Evolutionary conservation across 805 yeast genomes (phyloP), one percentile per base, ranked within the genome.

Genomic region (Wickerhamiella galacta): DNA sequence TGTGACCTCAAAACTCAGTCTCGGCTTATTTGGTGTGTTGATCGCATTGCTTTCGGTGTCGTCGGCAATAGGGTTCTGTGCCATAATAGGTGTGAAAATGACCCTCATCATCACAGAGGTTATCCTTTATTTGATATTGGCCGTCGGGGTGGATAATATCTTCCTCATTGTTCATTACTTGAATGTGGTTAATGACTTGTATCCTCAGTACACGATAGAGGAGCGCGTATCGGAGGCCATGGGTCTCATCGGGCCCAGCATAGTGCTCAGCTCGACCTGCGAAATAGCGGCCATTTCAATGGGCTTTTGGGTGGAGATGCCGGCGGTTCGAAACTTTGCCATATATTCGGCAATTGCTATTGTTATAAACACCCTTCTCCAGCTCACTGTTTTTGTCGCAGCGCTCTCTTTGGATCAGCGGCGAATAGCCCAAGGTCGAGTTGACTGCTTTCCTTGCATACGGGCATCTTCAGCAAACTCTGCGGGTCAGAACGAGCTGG

Each of bases 21-120:
- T 87, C 16, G 96, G 95, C 0, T 56, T 81, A 24, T 64, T 75
- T n/a, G 98, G 96, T 1, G 79, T 87, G 16, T 37, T 71, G 4
- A 77, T 85, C 24, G 94, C 90, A 10, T 54, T 81, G 16, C 52
- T 81, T 7, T 83, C 95, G 0, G 93, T 87, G 1, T 53, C 70
- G 1, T 66, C 93, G 1, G 72, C 95, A 0, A 80, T 83, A 0
- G 96, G 96, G 0, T 44, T 82, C 4, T 78, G 81, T 54, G 68
- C 90, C 9, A 46, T 68, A 4, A 37, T 78, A n/a, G 92, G 90
- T 0, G 56, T 85, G 31, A 81, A 79, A 47, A 79, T 93, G 0
- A 87, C 96, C 0, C 60, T 87, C 27, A 85, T 87, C 42, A 82
- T 87, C 36, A 95, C 96, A 2, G 96, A 90, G 52, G 98, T 87